Evolutionary conservation across 805 yeast genomes (phyloP).

Genomic region (Ogataea zsoltii): DNA sequence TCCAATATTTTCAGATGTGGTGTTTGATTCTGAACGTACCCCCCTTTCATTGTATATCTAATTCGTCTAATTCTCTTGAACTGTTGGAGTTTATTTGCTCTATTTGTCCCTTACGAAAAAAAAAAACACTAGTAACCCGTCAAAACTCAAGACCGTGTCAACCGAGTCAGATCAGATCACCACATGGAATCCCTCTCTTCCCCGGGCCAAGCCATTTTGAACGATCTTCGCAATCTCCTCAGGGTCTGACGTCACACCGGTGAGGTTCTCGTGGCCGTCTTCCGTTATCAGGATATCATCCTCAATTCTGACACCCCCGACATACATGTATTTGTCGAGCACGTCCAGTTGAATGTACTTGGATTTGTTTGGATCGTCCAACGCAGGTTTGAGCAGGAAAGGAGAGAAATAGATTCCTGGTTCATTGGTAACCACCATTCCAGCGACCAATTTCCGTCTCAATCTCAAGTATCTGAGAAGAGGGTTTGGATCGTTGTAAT

Average conservation of each 20-base stretch:
- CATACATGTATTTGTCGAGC: conserved; percentile 74
- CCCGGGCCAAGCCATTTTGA: conserved; percentile 62
- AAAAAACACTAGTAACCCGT: no score
- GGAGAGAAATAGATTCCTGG: conserved; percentile 94
- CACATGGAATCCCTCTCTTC: conserved; percentile 62
- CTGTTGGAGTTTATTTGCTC: not conserved
- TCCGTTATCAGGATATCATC: conserved; percentile 84
- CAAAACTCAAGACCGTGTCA: no score
- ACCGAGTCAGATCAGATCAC: conserved; percentile 14
- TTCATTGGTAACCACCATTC: conserved; percentile 91
- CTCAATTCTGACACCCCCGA: conserved; percentile 98
- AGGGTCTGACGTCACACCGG: conserved; percentile 84
- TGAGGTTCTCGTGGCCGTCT: conserved; percentile 77
- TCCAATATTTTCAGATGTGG: conserved; percentile 77
- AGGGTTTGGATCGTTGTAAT: conserved; percentile 82
- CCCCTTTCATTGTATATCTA: not conserved
- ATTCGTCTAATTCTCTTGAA: not conserved
- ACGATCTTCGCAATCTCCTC: conserved; percentile 79
- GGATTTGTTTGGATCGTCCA: conserved; percentile 49
- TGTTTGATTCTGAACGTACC: no score
- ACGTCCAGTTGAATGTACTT: conserved; percentile 65
- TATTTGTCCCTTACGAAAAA: not conserved
- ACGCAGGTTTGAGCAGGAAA: conserved; percentile 66
- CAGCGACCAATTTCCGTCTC: conserved; percentile 66
- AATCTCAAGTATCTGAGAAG: conserved; percentile 76